Percentiles rank a stretch among this genome's conserved stretches.
phyloP scores from a whole-genome alignment of 1,284 basidiomycete genomes.

The Ustilago trichophora region DNA sequence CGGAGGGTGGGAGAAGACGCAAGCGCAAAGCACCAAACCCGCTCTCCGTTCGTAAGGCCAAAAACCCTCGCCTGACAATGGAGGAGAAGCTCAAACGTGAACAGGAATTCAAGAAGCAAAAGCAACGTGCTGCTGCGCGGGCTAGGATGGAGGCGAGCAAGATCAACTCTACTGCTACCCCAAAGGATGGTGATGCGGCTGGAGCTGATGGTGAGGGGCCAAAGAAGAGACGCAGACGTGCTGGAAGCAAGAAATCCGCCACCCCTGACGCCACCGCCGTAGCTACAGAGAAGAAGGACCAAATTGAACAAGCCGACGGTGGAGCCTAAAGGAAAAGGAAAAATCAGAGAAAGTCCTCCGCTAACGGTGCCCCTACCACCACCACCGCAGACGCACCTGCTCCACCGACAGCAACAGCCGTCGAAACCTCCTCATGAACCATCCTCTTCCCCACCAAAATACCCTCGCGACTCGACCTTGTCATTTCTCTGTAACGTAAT shows the following conservation, averaged over 20 bases:
- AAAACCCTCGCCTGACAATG: slow-evolving; percentile 32
- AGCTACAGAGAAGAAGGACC: background rate
- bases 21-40: slow-evolving; percentile 83
- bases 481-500: too few relatives aligned
- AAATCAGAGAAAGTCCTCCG: background rate
- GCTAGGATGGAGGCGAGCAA: slow-evolving; percentile 18
- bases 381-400: background rate
- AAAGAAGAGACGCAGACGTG: slow-evolving; percentile 17
- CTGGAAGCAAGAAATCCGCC: background rate
- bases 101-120: slow-evolving; percentile 69
- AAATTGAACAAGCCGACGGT: background rate
- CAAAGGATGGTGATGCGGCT: background rate
- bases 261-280: background rate
- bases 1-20: slow-evolving; percentile 7
- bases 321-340: slow-evolving; percentile 1
- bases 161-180: background rate
- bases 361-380: background rate
- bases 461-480: too few relatives aligned
- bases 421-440: slow-evolving; percentile 12
- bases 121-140: slow-evolving; percentile 24
- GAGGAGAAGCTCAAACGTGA: slow-evolving; percentile 37
- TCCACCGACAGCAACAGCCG: slow-evolving; percentile 1
- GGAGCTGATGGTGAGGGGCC: background rate
- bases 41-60: slow-evolving; percentile 85
- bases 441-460: too few relatives aligned